phyloP scores from a whole-genome alignment of 176 grass and related monocot species.

The Oryza meridionalis region DNA sequence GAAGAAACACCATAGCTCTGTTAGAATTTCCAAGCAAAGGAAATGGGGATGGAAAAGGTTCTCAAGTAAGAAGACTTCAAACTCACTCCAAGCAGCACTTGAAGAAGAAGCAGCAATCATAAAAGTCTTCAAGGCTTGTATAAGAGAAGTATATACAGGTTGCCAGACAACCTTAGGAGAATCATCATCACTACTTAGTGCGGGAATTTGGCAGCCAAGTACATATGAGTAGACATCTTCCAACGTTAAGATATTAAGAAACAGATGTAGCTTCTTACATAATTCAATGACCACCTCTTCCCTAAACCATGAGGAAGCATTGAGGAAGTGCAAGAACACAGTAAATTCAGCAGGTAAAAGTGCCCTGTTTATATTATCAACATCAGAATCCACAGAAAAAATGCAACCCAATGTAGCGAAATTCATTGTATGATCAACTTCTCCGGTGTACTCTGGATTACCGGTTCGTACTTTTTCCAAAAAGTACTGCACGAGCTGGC shows the following conservation, averaged over 20 bases:
- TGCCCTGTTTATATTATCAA: slow-evolving; percentile 46
- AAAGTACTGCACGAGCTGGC: slow-evolving; percentile 64
- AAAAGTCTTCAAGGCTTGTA: slow-evolving; percentile 80
- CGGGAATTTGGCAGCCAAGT: slow-evolving; percentile 79
- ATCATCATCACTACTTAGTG: slow-evolving; percentile 44
- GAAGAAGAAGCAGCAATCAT: slow-evolving; percentile 71
- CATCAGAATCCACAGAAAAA: slow-evolving; percentile 59
- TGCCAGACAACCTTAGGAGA: slow-evolving; percentile 67
- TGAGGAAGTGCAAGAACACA: slow-evolving; percentile 81
- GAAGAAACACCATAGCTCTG: slow-evolving; percentile 87
- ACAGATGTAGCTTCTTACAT: slow-evolving; percentile 66
- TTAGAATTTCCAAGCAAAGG: slow-evolving; percentile 76
- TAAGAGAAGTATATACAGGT: slow-evolving; percentile 65
- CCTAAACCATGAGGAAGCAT: slow-evolving; percentile 54
- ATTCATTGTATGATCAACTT: slow-evolving; percentile 42
- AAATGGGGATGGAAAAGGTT: slow-evolving; percentile 84
- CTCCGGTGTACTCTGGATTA: slow-evolving; percentile 27
- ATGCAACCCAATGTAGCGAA: slow-evolving; percentile 50
- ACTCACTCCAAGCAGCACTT: slow-evolving; percentile 63
- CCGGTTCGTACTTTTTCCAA: slow-evolving; percentile 54
- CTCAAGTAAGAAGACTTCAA: slow-evolving; percentile 74
- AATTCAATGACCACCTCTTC: slow-evolving; percentile 68
- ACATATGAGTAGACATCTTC: slow-evolving; percentile 74
- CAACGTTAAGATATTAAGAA: slow-evolving; percentile 57
- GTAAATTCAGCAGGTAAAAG: slow-evolving; percentile 65